phyloP scores from a whole-genome alignment of 495 filamentous ascomycete genomes.

The Amorphotheca resinae region DNA sequence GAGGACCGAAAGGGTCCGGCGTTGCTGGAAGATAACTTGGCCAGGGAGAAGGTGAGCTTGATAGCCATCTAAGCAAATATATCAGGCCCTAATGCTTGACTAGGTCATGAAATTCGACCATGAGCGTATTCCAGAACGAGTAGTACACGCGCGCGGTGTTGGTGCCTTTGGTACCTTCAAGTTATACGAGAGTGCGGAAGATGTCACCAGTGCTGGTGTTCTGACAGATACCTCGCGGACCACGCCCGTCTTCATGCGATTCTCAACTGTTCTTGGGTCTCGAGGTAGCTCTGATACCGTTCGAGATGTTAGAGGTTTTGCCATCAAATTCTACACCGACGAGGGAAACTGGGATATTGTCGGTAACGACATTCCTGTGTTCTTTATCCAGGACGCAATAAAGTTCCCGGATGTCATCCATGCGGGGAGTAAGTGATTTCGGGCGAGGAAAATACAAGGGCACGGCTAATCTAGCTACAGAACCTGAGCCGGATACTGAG shows the following conservation, averaged over 20 bases:
- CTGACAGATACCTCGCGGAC: conserved; percentile 68
- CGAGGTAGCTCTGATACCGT: conserved; percentile 71
- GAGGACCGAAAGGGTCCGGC: conserved; percentile 51
- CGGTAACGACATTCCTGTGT: conserved; percentile 54
- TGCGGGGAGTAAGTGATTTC: conserved; percentile 38
- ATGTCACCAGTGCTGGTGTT: conserved; percentile 59
- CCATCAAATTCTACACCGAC: conserved; percentile 61
- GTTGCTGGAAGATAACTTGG: conserved; percentile 76
- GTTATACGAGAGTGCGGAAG: conserved; percentile 53
- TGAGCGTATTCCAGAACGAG: conserved; percentile 78
- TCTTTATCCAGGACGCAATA: conserved; percentile 62
- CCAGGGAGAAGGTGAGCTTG: conserved; percentile 54
- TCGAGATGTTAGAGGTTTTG: conserved; percentile 72
- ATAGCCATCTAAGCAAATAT: not conserved
- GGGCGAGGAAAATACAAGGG: not conserved
- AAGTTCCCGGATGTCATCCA: conserved; percentile 71
- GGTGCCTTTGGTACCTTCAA: conserved; percentile 80
- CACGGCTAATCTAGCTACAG: conserved; percentile 20
- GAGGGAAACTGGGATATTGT: conserved; percentile 52
- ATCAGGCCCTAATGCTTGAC: not conserved
- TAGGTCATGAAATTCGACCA: conserved; percentile 77
- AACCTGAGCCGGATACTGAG: conserved; percentile 76
- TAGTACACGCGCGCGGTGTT: conserved; percentile 76
- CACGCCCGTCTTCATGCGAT: conserved; percentile 70
- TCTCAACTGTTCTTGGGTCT: conserved; percentile 72